Base-by-base conservation (phyloP, 108 stramenopile species). In the Seminavis robusta region DNA sequence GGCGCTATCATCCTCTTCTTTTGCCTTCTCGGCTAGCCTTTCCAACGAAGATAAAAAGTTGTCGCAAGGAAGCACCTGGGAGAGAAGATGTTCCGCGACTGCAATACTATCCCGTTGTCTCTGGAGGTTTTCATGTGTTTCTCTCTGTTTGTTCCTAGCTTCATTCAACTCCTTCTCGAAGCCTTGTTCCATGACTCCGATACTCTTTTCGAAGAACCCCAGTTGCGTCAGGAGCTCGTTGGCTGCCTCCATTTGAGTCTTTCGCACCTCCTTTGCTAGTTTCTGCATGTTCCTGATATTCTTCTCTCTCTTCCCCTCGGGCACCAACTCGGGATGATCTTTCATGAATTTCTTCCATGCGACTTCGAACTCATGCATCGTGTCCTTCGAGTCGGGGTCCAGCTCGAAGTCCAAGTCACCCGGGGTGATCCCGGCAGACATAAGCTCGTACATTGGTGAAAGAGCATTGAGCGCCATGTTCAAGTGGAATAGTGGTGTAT, bases 191-290 rank as follows among this genome's bases (percentile, higher is more conserved):
- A 73, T 33, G 33, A 55, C 23, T 2, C 61, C 59, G 19, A 30
- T 51, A 9, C 55, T 54, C 4, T 37, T 25, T 3, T 45, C 42
- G 43, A 79, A 57, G 28, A 79, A 79, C 17, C 67, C 71, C 47
- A 67, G 56, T 56, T 79, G 71, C 7, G 37, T 48, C 52, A 51
- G 50, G 32, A 79, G 40, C 44, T 79, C n/a, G n/a, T n/a, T n/a
- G n/a, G n/a, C 77, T 26, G 29, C 41, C 33, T 67, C 59, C 10
- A 73, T 59, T 8, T 54, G 61, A 20, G 61, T 33, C 37, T 69
- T 58, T 38, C 32, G 34, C 6, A 20, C 38, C 25, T 41, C 27
- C 7, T 59, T 41, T 41, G 33, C 63, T 40, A 57, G 25, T 19
- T 8, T 45, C 42, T 58, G 59, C 16, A 77, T 23, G 10, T 48